Percentiles rank a stretch among this genome's conserved stretches.
Conservation (phyloP, 768 basidiomycete genomes). For the Coprinopsis strossmayeri region DNA sequence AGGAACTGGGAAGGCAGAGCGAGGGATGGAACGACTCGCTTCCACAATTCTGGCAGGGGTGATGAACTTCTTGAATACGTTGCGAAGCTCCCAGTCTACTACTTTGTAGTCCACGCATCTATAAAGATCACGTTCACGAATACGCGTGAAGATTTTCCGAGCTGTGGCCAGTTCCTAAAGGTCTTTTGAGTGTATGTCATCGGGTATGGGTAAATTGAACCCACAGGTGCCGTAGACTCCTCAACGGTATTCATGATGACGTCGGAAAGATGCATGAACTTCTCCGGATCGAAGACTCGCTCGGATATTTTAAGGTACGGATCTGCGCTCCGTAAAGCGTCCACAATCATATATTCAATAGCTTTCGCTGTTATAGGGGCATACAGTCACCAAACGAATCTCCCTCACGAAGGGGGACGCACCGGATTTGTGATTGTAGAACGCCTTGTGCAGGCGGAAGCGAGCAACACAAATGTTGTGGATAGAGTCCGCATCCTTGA, state of each 20-base stretch:
- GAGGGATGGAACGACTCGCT: constrained; percentile 25
- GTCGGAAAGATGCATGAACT: constrained; percentile 64
- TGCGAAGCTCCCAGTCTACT: constrained; percentile 33
- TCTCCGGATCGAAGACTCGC: constrained; percentile 47
- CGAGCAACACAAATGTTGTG: constrained; percentile 69
- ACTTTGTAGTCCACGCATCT: constrained; percentile 59
- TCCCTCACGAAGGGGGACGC: constrained; percentile 10
- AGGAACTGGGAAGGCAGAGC: background rate
- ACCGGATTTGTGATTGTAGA: constrained; percentile 82
- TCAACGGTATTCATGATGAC: constrained; percentile 58
- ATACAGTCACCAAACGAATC: background rate
- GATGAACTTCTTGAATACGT: constrained; percentile 30
- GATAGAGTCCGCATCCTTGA: constrained; percentile 74
- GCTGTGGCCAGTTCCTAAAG: constrained; percentile 52
- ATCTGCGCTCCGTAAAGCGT: constrained; percentile 65
- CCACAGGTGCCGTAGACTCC: constrained; percentile 41
- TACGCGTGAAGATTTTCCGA: constrained; percentile 54
- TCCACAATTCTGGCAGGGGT: constrained; percentile 38
- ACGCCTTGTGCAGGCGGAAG: constrained; percentile 73
- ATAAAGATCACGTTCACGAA: constrained; percentile 62
- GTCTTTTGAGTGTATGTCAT: background rate
- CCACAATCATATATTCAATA: constrained; percentile 82
- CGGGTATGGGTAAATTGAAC: constrained; percentile 12
- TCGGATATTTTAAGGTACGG: constrained; percentile 53
- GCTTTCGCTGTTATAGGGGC: constrained; percentile 49